Conservation (phyloP, 768 basidiomycete genomes). For the Kwoniella botswanensis region DNA sequence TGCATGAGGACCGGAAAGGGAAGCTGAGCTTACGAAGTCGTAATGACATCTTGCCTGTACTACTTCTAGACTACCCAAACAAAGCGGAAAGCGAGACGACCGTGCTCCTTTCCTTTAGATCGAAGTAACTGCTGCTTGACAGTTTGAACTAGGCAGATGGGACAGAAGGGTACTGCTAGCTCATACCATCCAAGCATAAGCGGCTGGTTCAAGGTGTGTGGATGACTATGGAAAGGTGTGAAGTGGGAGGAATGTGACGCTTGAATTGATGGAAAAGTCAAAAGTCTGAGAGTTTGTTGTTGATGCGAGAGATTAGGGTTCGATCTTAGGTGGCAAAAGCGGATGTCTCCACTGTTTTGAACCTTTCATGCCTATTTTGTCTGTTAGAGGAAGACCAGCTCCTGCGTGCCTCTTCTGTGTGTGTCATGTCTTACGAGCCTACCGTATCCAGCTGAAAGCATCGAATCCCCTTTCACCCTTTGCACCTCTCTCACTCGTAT, state of each 20-base stretch:
- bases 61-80: neutral
- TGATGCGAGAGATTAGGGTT: neutral
- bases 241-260: too few relatives aligned
- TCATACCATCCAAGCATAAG: too few relatives aligned
- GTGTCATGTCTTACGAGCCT: neutral
- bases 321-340: slow-evolving; percentile 6
- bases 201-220: too few relatives aligned
- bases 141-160: too few relatives aligned
- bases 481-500: slow-evolving; percentile 6
- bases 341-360: neutral
- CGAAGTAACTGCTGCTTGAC: too few relatives aligned
- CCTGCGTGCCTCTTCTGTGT: neutral
- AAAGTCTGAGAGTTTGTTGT: neutral
- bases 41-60: slow-evolving; percentile 23
- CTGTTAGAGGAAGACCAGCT: neutral
- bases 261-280: neutral
- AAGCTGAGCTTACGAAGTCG: slow-evolving; percentile 26
- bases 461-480: slow-evolving; percentile 17
- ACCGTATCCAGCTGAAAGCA: neutral
- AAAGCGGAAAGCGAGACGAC: neutral
- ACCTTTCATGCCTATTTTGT: neutral
- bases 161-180: too few relatives aligned
- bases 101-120: neutral
- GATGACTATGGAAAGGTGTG: too few relatives aligned
- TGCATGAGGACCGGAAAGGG: neutral